A percentile compares a stretch with the other conserved stretches of the same genome.
phyloP scores from a whole-genome alignment of 345 rosid genomes.

The Psidium guajava region DNA sequence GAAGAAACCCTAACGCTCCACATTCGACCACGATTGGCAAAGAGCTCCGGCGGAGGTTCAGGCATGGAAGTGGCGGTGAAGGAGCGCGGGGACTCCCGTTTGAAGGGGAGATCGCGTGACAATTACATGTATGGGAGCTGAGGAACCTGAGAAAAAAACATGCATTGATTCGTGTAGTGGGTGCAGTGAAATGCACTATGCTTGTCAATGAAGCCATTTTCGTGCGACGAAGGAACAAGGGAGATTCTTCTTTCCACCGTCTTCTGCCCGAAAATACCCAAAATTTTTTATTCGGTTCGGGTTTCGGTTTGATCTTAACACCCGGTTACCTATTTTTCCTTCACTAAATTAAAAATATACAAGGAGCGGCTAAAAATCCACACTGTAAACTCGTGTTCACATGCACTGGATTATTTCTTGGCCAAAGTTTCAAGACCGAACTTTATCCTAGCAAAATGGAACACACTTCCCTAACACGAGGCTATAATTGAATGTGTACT shows the following conservation, averaged over 20 bases:
- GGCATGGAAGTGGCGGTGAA: background rate
- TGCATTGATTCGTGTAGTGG: background rate
- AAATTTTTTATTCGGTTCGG: no score
- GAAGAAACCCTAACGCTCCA: background rate
- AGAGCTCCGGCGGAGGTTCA: background rate
- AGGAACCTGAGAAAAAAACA: background rate
- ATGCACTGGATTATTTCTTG: background rate
- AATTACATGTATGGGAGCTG: background rate
- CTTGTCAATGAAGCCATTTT: no score
- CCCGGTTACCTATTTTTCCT: background rate
- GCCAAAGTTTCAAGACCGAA: background rate
- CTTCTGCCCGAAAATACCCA: no score
- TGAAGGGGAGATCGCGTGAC: background rate
- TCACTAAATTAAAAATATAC: background rate
- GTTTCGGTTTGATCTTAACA: no score
- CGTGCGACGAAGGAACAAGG: no score
- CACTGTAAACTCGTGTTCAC: background rate
- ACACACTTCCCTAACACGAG: background rate
- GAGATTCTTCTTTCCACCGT: no score
- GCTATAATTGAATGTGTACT: background rate
- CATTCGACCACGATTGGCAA: background rate
- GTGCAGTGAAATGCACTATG: no score
- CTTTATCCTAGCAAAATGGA: background rate
- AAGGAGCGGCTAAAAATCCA: background rate
- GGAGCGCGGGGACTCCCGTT: background rate